Conservation (phyloP, 1,284 basidiomycete genomes). For the Phlebopus sp. region DNA sequence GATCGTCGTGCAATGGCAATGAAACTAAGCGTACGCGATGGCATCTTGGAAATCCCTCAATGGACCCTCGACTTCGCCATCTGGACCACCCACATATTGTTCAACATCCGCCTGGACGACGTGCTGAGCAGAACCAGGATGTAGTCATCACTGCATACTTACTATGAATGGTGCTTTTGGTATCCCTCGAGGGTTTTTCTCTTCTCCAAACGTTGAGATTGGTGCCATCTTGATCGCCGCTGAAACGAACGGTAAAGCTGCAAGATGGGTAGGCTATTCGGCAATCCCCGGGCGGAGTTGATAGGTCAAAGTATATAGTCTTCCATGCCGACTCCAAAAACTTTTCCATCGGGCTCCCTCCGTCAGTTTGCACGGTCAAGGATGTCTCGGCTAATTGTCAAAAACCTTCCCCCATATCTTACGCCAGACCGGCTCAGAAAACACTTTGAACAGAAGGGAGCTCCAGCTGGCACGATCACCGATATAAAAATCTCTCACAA, state of each 20-base stretch:
- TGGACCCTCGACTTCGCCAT: slow-evolving; percentile 76
- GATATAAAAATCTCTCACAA: slow-evolving; percentile 85
- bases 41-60: slow-evolving; percentile 90
- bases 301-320: neutral
- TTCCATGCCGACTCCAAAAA: neutral
- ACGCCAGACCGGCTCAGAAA: slow-evolving; percentile 65
- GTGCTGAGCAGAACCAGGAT: slow-evolving; percentile 6
- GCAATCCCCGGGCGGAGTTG: slow-evolving; percentile 29
- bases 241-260: neutral
- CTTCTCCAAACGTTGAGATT: slow-evolving; percentile 44
- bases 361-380: neutral
- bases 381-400: slow-evolving; percentile 91
- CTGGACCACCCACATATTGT: slow-evolving; percentile 79
- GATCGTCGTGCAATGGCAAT: slow-evolving; percentile 17
- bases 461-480: slow-evolving; percentile 74
- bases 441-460: slow-evolving; percentile 64
- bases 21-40: slow-evolving; percentile 65
- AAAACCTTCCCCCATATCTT: slow-evolving; percentile 80
- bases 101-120: slow-evolving; percentile 75
- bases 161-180: slow-evolving; percentile 95
- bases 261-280: slow-evolving; percentile 7
- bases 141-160: slow-evolving; percentile 32
- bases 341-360: neutral
- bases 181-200: slow-evolving; percentile 88
- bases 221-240: slow-evolving; percentile 34